These are phyloP conservation scores for Annona cherimola DNA, from an alignment of 164 flowering plant species.

Conservation along the genomic window DNA sequence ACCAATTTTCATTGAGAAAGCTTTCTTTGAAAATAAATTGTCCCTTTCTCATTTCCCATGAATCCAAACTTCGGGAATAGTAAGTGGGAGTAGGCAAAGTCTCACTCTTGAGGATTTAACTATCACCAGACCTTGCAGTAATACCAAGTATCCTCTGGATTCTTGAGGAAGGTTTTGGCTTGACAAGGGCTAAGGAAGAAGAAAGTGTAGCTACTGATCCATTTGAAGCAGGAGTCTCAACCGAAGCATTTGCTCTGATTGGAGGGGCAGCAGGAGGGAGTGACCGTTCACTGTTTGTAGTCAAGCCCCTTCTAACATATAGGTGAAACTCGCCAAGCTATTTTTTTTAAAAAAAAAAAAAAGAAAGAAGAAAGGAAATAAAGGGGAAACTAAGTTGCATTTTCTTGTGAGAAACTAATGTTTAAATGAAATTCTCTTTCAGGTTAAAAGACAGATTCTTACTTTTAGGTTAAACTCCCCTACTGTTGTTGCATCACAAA, in stretches of 20 bases:
- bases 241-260: constrained; percentile 16
- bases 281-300: constrained; percentile 24
- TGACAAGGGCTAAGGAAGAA: constrained; percentile 50
- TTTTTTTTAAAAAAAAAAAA: constrained; percentile 6
- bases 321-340: constrained; percentile 68
- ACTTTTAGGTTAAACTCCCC: constrained; percentile 82
- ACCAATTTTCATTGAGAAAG: no score
- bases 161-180: constrained; percentile 25
- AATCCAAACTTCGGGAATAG: no score
- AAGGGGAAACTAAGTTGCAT: not conserved
- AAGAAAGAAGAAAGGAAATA: not conserved
- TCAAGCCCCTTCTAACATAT: constrained; percentile 47
- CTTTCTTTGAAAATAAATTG: no score
- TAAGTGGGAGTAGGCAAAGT: not conserved
- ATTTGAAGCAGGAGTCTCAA: constrained; percentile 34
- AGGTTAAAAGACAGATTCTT: constrained; percentile 12
- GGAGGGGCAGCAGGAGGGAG: constrained; percentile 32
- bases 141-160: constrained; percentile 39
- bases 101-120: constrained; percentile 66
- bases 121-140: constrained; percentile 57
- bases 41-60: no score
- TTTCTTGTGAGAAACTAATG: not conserved
- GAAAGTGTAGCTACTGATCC: constrained; percentile 33
- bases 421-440: not conserved
- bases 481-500: constrained; percentile 70